phyloP scores from a whole-genome alignment of 2,329 filamentous ascomycete genomes.

The Calycina herbarum region DNA sequence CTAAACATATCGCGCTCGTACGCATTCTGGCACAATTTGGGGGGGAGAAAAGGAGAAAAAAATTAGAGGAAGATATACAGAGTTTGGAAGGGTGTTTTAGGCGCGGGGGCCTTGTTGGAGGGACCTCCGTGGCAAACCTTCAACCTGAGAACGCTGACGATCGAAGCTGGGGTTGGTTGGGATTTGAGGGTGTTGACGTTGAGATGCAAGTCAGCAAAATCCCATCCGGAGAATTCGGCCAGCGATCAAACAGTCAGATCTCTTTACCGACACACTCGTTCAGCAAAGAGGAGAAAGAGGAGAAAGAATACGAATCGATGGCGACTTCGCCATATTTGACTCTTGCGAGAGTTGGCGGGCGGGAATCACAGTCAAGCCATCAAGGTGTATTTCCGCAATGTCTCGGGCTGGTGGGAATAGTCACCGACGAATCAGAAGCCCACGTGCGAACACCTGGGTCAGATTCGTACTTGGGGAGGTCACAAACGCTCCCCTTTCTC shows the following conservation, averaged over 20 bases:
- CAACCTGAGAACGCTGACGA: neutral
- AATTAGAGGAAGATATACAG: slow-evolving; percentile 4
- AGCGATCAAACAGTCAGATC: neutral
- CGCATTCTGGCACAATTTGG: slow-evolving; percentile 24
- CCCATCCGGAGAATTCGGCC: neutral
- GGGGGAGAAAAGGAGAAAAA: slow-evolving; percentile 4
- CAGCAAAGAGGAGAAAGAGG: neutral
- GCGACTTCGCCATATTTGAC: slow-evolving; percentile 4
- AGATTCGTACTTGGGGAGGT: neutral
- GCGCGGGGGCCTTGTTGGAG: slow-evolving; percentile 11
- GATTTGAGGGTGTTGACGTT: neutral
- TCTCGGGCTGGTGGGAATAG: neutral
- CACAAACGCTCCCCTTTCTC: neutral
- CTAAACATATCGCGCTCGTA: slow-evolving; percentile 23
- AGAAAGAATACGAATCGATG: neutral
- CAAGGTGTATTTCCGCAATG: neutral
- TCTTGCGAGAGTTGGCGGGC: neutral
- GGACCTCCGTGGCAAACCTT: neutral
- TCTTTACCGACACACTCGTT: neutral
- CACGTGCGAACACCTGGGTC: slow-evolving; percentile 3
- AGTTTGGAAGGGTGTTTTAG: slow-evolving; percentile 15
- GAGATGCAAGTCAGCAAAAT: neutral
- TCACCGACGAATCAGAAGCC: neutral
- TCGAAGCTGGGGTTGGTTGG: neutral
- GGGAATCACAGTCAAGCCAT: neutral